phyloP scores from a whole-genome alignment of 495 filamentous ascomycete genomes.

The Podospora pseudocomata region DNA sequence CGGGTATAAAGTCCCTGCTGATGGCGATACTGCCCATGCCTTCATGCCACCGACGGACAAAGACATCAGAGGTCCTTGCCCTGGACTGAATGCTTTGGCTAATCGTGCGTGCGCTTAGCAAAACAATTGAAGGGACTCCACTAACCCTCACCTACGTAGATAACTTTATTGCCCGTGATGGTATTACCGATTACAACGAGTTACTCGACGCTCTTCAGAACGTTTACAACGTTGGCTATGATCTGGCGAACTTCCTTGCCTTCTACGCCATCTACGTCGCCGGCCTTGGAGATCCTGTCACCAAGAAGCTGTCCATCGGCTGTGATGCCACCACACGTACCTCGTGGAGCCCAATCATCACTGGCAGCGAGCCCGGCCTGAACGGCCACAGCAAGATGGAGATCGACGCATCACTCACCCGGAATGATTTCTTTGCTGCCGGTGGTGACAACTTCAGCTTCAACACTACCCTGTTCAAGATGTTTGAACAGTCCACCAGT shows the following conservation, averaged over 20 bases:
- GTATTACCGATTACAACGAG: conserved; percentile 10
- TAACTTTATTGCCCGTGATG: conserved; percentile 11
- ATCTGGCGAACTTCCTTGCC: conserved; percentile 12
- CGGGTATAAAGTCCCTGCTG: conserved; percentile 11
- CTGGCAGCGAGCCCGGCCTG: conserved; percentile 11
- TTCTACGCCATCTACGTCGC: conserved; percentile 13
- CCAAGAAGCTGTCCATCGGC: conserved; percentile 12
- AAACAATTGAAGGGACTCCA: not conserved
- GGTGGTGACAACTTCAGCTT: conserved; percentile 13
- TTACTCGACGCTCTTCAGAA: conserved; percentile 11
- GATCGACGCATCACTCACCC: conserved; percentile 12
- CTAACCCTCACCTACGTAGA: not conserved
- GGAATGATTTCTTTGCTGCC: conserved; percentile 11
- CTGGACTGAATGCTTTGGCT: conserved; percentile 11
- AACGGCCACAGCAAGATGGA: conserved; percentile 15
- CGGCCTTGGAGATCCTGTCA: conserved; percentile 12
- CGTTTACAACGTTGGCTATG: conserved; percentile 14
- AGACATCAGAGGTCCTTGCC: conserved; percentile 13
- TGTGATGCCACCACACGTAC: conserved; percentile 11
- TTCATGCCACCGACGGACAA: conserved; percentile 13
- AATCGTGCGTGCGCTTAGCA: not conserved
- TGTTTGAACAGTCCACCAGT: conserved; percentile 8
- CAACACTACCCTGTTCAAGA: conserved; percentile 11
- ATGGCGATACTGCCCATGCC: conserved; percentile 3
- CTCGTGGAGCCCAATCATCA: conserved; percentile 7